Evolutionary conservation across 495 filamentous ascomycete genomes (phyloP), one percentile per base, ranked within the genome.

Genomic region (Daldinia decipiens): DNA sequence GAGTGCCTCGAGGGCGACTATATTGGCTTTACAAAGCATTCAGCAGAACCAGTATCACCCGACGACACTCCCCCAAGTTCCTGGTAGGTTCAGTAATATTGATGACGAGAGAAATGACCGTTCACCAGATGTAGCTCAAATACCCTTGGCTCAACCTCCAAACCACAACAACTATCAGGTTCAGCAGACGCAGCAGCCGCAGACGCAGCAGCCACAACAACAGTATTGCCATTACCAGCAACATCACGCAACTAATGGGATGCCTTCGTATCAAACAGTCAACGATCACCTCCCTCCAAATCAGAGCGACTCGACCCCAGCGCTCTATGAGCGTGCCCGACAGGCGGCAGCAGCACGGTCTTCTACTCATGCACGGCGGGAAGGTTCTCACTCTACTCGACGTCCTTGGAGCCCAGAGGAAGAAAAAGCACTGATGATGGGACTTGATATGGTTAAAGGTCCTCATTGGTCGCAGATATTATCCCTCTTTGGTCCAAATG

Each of bases 391-490:
- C 52, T 93, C 89, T n/a, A 92, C 94, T 62, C 88, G 94, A 47
- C 87, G 93, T 26, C 93, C 94, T 7, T 98, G 94, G 94, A 91
- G 91, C 0, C 88, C 88, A 0, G 93, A 95, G 61, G 94, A 98
- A 79, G 94, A 98, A 75, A 92, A 92, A 74, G 94, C 94, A 0
- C 83, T 98, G 54, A 95, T 98, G 92, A 89, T 91, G 36, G 94
- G 94, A 11, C 86, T 98, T 9, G 95, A 97, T 76, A 89, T 89
- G 59, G 94, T 98, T 29, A 93, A 93, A 76, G 94, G 94, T 0
- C 94, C 94, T 54, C 95, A 98, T 71, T 98, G 94, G 94, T 94
- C 91, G 68, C 94, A 97, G 76, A 98, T 98, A 38, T 83, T 98
- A 3, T 89, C 90, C 12, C 88, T 98, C 74, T 97, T 94, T 73